Conservation (phyloP, 805 yeast species). For the Spathaspora hagerdaliae region DNA sequence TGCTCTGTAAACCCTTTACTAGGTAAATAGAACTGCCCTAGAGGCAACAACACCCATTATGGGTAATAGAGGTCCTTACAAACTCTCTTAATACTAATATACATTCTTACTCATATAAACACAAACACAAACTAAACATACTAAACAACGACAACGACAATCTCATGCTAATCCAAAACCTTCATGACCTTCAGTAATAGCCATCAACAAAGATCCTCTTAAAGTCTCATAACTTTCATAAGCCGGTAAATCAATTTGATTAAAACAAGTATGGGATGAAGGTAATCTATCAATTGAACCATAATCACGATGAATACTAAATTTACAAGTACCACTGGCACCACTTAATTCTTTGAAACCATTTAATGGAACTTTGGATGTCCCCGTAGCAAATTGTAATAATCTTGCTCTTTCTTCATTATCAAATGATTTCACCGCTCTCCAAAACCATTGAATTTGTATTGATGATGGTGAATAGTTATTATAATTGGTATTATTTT, state of each 20-base stretch:
- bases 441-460: conserved; percentile 96
- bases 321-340: conserved; percentile 78
- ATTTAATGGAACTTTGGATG: conserved; percentile 90
- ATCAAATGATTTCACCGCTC: conserved; percentile 93
- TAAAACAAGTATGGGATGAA: conserved; percentile 94
- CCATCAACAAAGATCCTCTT: conserved; percentile 73
- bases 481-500: conserved; percentile 72
- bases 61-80: too few relatives aligned
- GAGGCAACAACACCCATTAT: too few relatives aligned
- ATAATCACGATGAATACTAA: conserved; percentile 85
- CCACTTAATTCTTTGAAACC: conserved; percentile 92
- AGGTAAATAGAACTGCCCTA: too few relatives aligned
- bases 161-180: conserved; percentile 82
- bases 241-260: conserved; percentile 90
- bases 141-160: background rate
- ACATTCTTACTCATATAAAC: background rate
- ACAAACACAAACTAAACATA: background rate
- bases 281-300: conserved; percentile 86
- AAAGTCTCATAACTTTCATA: conserved; percentile 85
- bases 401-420: conserved; percentile 91
- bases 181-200: conserved; percentile 92
- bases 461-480: conserved; percentile 80
- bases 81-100: too few relatives aligned
- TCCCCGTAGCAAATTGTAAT: conserved; percentile 94
- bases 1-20: too few relatives aligned